phyloP scores from a whole-genome alignment of 1,284 basidiomycete genomes.

The Ganoderma multipileum region DNA sequence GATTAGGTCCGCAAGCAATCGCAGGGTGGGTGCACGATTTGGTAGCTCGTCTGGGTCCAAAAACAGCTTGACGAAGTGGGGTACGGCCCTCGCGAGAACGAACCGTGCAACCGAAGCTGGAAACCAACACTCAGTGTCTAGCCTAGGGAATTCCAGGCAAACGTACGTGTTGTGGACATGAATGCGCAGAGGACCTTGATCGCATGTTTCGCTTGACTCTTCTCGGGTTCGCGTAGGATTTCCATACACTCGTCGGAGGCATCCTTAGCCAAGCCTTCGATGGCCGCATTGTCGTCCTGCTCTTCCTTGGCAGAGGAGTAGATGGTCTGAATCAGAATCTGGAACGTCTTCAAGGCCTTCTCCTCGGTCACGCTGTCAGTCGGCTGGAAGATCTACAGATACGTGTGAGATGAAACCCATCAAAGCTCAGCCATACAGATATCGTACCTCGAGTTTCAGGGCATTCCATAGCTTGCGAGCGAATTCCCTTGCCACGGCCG shows the following conservation, averaged over 20 bases:
- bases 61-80: constrained; percentile 80
- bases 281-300: constrained; percentile 42
- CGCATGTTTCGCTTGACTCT: constrained; percentile 86
- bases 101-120: constrained; percentile 76
- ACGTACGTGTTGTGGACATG: constrained; percentile 78
- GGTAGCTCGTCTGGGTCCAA: constrained; percentile 79
- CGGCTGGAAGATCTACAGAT: constrained; percentile 85
- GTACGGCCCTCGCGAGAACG: constrained; percentile 70
- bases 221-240: constrained; percentile 88
- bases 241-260: constrained; percentile 83
- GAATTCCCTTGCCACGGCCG: constrained; percentile 62
- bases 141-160: neutral
- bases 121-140: neutral
- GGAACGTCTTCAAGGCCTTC: constrained; percentile 74
- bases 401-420: no score
- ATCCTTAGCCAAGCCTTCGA: constrained; percentile 71
- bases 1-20: constrained; percentile 66
- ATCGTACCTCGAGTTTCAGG: constrained; percentile 82
- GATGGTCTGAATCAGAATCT: constrained; percentile 76
- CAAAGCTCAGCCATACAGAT: neutral
- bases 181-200: constrained; percentile 83
- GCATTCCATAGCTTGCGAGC: constrained; percentile 87
- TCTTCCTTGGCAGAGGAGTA: constrained; percentile 51
- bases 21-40: constrained; percentile 76
- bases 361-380: constrained; percentile 78